Base-by-base conservation (phyloP, 2,329 filamentous ascomycete species). In the Bimuria novae-zelandiae region DNA sequence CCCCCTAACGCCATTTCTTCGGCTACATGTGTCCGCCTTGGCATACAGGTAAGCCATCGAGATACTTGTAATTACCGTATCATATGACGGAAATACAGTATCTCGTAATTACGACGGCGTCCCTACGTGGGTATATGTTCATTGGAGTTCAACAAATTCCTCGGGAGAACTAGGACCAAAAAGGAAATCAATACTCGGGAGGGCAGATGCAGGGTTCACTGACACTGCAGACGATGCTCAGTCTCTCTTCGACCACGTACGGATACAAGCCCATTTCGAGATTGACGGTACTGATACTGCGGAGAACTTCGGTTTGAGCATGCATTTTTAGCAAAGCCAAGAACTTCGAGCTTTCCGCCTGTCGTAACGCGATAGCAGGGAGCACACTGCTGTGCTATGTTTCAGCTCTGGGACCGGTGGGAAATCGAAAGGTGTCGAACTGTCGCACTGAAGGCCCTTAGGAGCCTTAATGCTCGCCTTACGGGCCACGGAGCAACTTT, bases 381-480 rank as follows among this genome's bases (percentile, higher is more conserved):
- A 60, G 12, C 39, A 60, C 33, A 60, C 57, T 14, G 61, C 62
- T 2, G 54, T 49, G 12, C 49, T 66, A 3, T 59, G 54, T 33
- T 66, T 66, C 43, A 64, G 56, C 43, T 66, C 62, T 4, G 63
- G 63, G 2, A 67, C 63, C 2, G 62, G 54, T 49, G 64, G 64
- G 11, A 61, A 63, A 39, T 41, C 61, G 21, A 67, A 67, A 46
- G 64, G 56, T 8, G 63, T 64, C 5, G 48, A 59, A 27, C 46
- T 65, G 7, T 59, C 52, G 7, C 64, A 67, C 40, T 55, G 60
- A 50, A 62, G 60, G n/a, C n/a, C n/a, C 27, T 14, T 65, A 17
- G 46, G 65, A 17, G 59, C 61, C 11, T 49, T 52, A 10, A 56
- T 61, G 46, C 46, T 59, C 16, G 32, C n/a, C n/a, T n/a, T n/a